phyloP scores from a whole-genome alignment of 108 stramenopile species.

The Aurantiochytrium sp. region DNA sequence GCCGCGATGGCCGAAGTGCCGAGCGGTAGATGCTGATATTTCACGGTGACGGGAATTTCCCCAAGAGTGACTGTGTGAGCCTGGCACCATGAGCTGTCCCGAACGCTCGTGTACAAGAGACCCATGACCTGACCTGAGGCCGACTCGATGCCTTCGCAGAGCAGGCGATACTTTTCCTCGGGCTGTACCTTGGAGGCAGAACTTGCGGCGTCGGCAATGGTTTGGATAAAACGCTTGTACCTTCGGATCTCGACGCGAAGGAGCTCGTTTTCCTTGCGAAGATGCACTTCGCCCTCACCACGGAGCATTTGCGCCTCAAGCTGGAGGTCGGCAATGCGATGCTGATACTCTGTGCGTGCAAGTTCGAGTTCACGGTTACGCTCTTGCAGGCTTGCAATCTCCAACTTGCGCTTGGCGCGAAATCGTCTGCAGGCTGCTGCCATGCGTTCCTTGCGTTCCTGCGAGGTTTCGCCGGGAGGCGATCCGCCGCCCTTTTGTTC shows the following conservation, averaged over 20 bases:
- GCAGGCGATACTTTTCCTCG: background rate
- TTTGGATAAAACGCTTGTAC: background rate
- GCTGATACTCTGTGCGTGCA: background rate
- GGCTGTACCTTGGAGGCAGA: background rate
- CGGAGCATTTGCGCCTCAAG: background rate
- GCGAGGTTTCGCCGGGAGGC: background rate
- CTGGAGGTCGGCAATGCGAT: background rate
- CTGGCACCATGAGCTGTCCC: background rate
- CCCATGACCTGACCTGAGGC: background rate
- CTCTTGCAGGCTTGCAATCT: background rate
- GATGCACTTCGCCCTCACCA: background rate
- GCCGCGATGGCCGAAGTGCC: background rate
- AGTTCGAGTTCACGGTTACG: background rate
- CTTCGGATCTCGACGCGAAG: background rate
- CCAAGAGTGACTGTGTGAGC: background rate
- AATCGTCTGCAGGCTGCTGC: background rate
- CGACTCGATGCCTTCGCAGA: background rate
- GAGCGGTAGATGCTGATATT: background rate
- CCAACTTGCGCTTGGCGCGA: background rate
- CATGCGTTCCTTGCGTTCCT: constrained; percentile 12
- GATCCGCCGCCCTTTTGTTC: background rate
- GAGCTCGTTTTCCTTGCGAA: constrained; percentile 6
- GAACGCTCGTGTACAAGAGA: background rate
- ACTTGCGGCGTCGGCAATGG: background rate
- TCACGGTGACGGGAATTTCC: background rate